Conservation (phyloP, 495 filamentous ascomycete genomes). For the Chaetomium cochliodes region DNA sequence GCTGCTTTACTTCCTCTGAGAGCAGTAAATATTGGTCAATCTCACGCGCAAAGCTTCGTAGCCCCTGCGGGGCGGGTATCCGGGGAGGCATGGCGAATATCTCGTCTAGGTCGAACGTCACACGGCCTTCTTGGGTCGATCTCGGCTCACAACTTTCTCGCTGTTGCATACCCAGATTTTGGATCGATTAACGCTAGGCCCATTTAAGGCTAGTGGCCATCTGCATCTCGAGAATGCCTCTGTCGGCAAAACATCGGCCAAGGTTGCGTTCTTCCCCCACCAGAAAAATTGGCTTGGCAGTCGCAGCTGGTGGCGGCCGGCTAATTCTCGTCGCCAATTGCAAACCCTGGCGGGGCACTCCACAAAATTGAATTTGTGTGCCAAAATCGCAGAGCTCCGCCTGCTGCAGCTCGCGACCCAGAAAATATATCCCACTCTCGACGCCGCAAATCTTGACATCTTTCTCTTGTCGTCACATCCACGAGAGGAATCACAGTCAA, state of each 20-base stretch:
- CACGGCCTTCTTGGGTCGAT: slow-evolving; percentile 23
- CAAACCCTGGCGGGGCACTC: slow-evolving; percentile 44
- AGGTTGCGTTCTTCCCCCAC: slow-evolving; percentile 17
- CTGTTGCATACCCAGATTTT: slow-evolving; percentile 33
- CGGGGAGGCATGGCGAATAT: slow-evolving; percentile 67
- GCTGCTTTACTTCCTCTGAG: slow-evolving; percentile 10
- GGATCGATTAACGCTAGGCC: slow-evolving; percentile 27
- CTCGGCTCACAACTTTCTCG: slow-evolving; percentile 31
- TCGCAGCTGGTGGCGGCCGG: slow-evolving; percentile 16
- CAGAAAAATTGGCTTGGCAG: neutral
- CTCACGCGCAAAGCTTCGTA: slow-evolving; percentile 63
- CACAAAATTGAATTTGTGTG: slow-evolving; percentile 42
- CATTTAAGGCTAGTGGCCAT: neutral
- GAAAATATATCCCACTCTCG: slow-evolving; percentile 34
- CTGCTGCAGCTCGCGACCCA: slow-evolving; percentile 24
- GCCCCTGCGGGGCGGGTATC: slow-evolving; percentile 61
- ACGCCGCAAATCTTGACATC: slow-evolving; percentile 47
- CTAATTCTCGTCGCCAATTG: slow-evolving; percentile 10
- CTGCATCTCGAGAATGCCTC: neutral
- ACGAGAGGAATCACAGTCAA: slow-evolving; percentile 57
- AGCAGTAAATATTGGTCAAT: neutral
- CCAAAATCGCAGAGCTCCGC: slow-evolving; percentile 35
- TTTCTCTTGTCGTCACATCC: slow-evolving; percentile 48
- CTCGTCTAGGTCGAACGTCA: slow-evolving; percentile 21
- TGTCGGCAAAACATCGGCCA: slow-evolving; percentile 21